Percentiles rank a stretch among this genome's conserved stretches.
Conservation (phyloP, 805 yeast species). For the Ogataea dorogensis region DNA sequence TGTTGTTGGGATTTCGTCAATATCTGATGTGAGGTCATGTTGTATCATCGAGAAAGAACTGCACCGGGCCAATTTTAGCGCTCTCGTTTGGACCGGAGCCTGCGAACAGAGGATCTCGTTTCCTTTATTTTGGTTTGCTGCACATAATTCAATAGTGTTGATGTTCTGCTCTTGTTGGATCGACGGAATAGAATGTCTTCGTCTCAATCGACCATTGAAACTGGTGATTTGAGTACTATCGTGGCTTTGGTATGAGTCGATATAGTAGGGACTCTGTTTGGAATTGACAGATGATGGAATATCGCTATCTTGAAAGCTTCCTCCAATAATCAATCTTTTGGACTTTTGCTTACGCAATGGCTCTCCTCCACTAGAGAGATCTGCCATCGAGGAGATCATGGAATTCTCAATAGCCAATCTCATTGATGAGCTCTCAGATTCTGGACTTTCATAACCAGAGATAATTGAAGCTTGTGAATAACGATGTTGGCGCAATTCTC, state of each 20-base stretch:
- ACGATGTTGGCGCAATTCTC: conserved; percentile 4
- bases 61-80: conserved; percentile 29
- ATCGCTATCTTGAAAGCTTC: conserved; percentile 24
- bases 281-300: conserved; percentile 7
- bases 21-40: conserved; percentile 12
- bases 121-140: conserved; percentile 25
- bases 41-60: conserved; percentile 35
- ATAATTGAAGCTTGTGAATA: background rate
- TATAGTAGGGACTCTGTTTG: conserved; percentile 9
- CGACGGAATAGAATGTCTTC: conserved; percentile 43
- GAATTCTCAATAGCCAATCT: conserved; percentile 12
- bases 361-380: conserved; percentile 2
- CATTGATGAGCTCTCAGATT: conserved; percentile 10
- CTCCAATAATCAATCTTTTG: conserved; percentile 23
- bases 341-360: conserved; percentile 20
- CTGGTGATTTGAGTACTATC: conserved; percentile 20
- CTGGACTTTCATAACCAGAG: conserved; percentile 3
- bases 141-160: conserved; percentile 25
- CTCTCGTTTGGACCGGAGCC: conserved; percentile 3
- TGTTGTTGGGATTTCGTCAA: conserved; percentile 19
- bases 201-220: conserved; percentile 28
- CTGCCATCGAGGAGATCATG: conserved; percentile 6
- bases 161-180: conserved; percentile 34
- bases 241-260: conserved; percentile 1
- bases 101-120: conserved; percentile 12